phyloP scores from a whole-genome alignment of 305 asterid genomes.

The Fraxinus greggii region DNA sequence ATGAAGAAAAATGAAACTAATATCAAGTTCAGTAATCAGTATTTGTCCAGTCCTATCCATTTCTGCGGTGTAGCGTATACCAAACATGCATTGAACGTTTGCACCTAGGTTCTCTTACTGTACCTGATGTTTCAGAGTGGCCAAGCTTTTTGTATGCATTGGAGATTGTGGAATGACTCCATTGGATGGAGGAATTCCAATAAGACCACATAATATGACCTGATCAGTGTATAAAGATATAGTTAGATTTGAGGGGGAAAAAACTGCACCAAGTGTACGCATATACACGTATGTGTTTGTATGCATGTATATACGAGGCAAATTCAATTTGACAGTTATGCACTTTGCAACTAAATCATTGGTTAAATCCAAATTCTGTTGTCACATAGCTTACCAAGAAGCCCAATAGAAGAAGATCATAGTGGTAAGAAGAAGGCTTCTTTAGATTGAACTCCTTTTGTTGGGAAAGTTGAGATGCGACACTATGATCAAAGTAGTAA shows the following conservation, averaged over 20 bases:
- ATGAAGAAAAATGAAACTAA: not conserved
- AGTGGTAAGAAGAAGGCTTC: slow-evolving; percentile 92
- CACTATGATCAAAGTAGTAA: slow-evolving; percentile 94
- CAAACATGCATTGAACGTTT: not conserved
- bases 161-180: slow-evolving; percentile 99
- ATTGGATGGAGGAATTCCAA: slow-evolving; percentile 96
- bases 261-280: not conserved
- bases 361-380: not conserved
- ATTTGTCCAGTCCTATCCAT: not conserved
- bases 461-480: slow-evolving; percentile 97
- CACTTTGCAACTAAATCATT: not conserved
- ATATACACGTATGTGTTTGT: not conserved
- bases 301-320: not conserved
- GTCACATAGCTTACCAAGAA: slow-evolving; percentile 54
- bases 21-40: not conserved
- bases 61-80: not conserved
- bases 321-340: not conserved
- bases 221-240: slow-evolving; percentile 23
- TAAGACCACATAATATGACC: slow-evolving; percentile 89
- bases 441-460: slow-evolving; percentile 86
- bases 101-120: not conserved
- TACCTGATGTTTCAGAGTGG: slow-evolving; percentile 97
- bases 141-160: slow-evolving; percentile 95
- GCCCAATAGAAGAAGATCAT: slow-evolving; percentile 91
- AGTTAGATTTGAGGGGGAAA: slow-evolving; percentile 6